Evolutionary conservation across 202 grass and related monocot genomes (phyloP).

Genomic region (Elaeis oleifera): DNA sequence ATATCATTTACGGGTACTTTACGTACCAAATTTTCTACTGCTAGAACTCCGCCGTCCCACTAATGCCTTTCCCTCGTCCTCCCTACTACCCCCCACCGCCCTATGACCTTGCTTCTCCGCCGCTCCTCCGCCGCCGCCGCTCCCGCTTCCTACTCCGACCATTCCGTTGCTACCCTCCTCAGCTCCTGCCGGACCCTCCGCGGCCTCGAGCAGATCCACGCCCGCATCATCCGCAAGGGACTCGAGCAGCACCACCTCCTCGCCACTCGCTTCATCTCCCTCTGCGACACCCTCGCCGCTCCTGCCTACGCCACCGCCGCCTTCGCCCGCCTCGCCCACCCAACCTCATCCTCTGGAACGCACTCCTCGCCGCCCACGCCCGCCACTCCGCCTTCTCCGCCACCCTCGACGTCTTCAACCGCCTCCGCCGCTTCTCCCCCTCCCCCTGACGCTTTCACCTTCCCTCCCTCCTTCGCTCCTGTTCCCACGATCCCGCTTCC

Average conservation of each 20-base stretch:
- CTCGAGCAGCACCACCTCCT: constrained; percentile 45
- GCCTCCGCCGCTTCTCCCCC: constrained; percentile 25
- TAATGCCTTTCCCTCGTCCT: not conserved
- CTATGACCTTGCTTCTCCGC: not conserved
- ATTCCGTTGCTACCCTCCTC: constrained; percentile 38
- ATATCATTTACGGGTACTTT: too few relatives aligned
- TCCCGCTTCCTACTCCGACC: constrained; percentile 27
- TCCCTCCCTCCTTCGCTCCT: constrained; percentile 51
- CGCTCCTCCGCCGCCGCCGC: constrained; percentile 18
- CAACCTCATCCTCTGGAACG: constrained; percentile 54
- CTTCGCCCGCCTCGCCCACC: constrained; percentile 22
- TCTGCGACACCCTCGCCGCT: constrained; percentile 37
- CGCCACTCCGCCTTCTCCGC: constrained; percentile 38
- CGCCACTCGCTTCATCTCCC: constrained; percentile 57
- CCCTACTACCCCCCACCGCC: too few relatives aligned
- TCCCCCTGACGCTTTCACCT: constrained; percentile 62
- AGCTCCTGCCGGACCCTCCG: constrained; percentile 30
- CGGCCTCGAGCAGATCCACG: constrained; percentile 62
- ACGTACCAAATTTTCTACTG: too few relatives aligned
- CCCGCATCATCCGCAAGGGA: constrained; percentile 47
- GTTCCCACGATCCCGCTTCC: constrained; percentile 20
- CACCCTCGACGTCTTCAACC: constrained; percentile 49
- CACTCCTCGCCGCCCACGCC: constrained; percentile 54
- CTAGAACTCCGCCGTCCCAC: too few relatives aligned
- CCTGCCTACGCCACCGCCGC: constrained; percentile 37